Evolutionary conservation across 2,329 filamentous ascomycete genomes (phyloP).

Genomic region (Emergomyces africanus): DNA sequence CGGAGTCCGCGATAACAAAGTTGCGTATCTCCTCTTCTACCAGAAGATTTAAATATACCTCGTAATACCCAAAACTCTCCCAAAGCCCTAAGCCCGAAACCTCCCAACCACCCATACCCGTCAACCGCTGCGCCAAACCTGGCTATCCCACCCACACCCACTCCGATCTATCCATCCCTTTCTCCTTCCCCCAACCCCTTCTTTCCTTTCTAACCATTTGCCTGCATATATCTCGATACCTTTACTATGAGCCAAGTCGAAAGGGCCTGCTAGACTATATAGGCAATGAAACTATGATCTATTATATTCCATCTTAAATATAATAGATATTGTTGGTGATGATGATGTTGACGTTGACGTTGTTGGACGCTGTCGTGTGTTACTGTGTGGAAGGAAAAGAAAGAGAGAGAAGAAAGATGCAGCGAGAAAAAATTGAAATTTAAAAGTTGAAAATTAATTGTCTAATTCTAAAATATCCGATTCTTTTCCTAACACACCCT

Average conservation of each 20-base stretch:
- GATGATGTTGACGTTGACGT: background rate
- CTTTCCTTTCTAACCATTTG: background rate
- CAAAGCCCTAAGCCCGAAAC: background rate
- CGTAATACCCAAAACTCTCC: background rate
- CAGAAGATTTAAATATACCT: conserved; percentile 46
- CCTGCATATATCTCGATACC: background rate
- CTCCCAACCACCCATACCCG: background rate
- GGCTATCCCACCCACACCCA: background rate
- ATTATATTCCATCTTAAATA: background rate
- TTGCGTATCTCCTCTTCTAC: conserved; percentile 94
- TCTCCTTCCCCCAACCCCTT: background rate
- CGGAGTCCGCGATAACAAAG: conserved; percentile 72
- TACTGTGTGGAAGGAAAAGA: background rate
- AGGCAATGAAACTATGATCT: background rate
- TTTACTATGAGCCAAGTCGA: background rate
- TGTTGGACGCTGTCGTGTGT: background rate
- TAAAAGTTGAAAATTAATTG: background rate
- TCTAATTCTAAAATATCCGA: background rate
- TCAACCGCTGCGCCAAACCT: background rate
- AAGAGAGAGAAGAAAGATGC: background rate
- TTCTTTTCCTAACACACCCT: no score
- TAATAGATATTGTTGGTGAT: background rate
- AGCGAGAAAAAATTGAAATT: background rate
- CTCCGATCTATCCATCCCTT: background rate
- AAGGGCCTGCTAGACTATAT: background rate